Evolutionary conservation across 192 early-diverging fungal genomes (phyloP), one percentile per base, ranked within the genome.

Genomic region (Haplosporangium gracile): DNA sequence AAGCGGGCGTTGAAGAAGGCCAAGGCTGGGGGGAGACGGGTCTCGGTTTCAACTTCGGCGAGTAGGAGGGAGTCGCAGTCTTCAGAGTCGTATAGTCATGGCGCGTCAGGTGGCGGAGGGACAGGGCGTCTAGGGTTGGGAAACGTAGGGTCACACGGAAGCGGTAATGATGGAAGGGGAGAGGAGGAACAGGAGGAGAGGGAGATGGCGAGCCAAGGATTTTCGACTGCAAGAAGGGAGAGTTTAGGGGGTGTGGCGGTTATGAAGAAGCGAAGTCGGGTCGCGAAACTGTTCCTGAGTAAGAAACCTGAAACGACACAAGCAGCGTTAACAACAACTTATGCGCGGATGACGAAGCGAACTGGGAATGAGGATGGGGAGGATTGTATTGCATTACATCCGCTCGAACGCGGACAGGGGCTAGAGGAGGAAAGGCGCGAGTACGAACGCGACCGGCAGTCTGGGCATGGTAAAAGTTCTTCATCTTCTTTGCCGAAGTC

Each of bases 1-100:
- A 75, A 82, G 20, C 4, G 39, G 74, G 65, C 38, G 11, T 4
- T 69, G 55, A 81, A 76, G 39, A 68, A 82, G 42, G 74, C 32
- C 47, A 47, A 73, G 72, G 43, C 43, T 73, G 43, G 38, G 4
- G 49, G 74, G 34, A 18, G 38, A 34, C 8, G 70, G 40, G 36
- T 26, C 6, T 57, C 55, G 13, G 60, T 32, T 32, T 65, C 57
- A 26, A 1, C 9, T 32, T 63, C 49, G 49, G 5, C 4, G 16
- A 51, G 49, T 51, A 65, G 60, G 11, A 26, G 60, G 11, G 60
- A 29, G 11, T 65, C 60, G 3, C 60, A 65, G 60, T 65, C 60
- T 0, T 65, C 29, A 32, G 60, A 32, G 29, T 32, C 26, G 60
- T 65, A 65, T 65, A 32, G 18, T 16, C 49, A 51, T 1, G 49